Conservation (phyloP, 495 filamentous ascomycete genomes). For the Lindgomyces ingoldianus region DNA sequence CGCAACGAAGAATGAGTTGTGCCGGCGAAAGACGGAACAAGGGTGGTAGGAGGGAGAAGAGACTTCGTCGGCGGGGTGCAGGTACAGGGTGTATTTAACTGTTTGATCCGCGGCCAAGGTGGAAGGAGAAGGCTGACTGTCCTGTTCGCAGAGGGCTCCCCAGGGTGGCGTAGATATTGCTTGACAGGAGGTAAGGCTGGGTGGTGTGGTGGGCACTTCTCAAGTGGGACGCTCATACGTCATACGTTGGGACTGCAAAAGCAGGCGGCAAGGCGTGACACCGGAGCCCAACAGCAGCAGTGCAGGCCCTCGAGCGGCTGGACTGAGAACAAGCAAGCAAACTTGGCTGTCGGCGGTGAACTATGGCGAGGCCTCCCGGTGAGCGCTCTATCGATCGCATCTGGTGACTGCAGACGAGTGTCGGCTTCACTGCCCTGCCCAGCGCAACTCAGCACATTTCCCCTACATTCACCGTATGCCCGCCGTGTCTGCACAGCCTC, state of each 20-base stretch:
- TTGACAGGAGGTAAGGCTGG: neutral
- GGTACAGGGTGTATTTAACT: slow-evolving; percentile 20
- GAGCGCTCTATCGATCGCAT: neutral
- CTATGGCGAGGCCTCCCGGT: neutral
- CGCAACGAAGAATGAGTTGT: slow-evolving; percentile 29
- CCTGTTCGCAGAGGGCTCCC: slow-evolving; percentile 1
- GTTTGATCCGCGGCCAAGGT: neutral
- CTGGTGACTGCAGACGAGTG: neutral
- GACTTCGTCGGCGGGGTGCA: neutral
- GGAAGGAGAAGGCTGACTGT: slow-evolving; percentile 12
- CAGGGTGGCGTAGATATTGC: slow-evolving; percentile 22
- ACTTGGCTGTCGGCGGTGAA: slow-evolving; percentile 1
- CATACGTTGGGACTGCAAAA: neutral
- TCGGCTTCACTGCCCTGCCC: neutral
- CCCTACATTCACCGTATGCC: neutral
- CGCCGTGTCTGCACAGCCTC: slow-evolving; percentile 5
- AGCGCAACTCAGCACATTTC: neutral
- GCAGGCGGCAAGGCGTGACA: neutral
- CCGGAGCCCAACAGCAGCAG: no score
- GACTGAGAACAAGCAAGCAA: neutral
- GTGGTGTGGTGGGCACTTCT: slow-evolving; percentile 5
- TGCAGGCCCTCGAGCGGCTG: no score
- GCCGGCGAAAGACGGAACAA: slow-evolving; percentile 24
- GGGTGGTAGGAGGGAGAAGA: slow-evolving; percentile 4
- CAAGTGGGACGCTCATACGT: neutral